A percentile compares a stretch with the other conserved stretches of the same genome.
Evolutionary conservation across 495 filamentous ascomycete species (phyloP).

Genomic region (Mycothermus thermophilus): DNA sequence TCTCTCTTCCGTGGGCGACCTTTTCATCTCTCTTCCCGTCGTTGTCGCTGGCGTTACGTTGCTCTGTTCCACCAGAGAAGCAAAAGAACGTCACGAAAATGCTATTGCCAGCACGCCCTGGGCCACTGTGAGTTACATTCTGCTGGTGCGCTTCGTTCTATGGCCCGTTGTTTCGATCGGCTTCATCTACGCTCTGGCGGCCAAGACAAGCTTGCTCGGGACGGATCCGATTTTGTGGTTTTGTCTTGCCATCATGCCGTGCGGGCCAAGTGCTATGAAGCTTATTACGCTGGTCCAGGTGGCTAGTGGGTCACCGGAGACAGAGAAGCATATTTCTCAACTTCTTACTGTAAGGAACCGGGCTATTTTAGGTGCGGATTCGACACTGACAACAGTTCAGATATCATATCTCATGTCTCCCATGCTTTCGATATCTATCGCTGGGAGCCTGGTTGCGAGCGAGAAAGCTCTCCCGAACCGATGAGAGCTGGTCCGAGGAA

Average conservation of each 20-base stretch:
- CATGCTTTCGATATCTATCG: constrained; percentile 10
- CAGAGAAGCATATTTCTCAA: constrained; percentile 59
- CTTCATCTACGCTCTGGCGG: constrained; percentile 47
- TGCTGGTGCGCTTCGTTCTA: constrained; percentile 19
- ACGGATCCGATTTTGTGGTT: constrained; percentile 66
- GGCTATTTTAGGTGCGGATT: too few species aligned
- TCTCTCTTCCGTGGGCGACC: constrained; percentile 49
- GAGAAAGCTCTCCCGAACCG: constrained; percentile 14
- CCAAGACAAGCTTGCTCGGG: constrained; percentile 40
- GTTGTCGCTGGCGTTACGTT: constrained; percentile 61
- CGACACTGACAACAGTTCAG: not conserved
- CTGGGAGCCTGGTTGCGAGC: constrained; percentile 11
- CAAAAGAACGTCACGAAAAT: constrained; percentile 9
- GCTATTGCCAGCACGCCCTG: constrained; percentile 30
- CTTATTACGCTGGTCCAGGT: constrained; percentile 54
- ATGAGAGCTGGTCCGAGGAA: constrained; percentile 40
- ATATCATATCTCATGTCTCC: constrained; percentile 14
- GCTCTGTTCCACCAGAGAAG: constrained; percentile 34
- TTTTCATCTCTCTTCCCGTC: constrained; percentile 61
- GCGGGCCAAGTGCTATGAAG: constrained; percentile 58
- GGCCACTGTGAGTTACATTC: constrained; percentile 38
- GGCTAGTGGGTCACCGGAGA: constrained; percentile 38
- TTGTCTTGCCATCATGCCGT: constrained; percentile 63
- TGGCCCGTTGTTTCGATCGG: constrained; percentile 36
- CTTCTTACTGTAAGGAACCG: constrained; percentile 45